Evolutionary conservation across 2,329 filamentous ascomycete genomes (phyloP).

Genomic region (Epichloe coenophiala): DNA sequence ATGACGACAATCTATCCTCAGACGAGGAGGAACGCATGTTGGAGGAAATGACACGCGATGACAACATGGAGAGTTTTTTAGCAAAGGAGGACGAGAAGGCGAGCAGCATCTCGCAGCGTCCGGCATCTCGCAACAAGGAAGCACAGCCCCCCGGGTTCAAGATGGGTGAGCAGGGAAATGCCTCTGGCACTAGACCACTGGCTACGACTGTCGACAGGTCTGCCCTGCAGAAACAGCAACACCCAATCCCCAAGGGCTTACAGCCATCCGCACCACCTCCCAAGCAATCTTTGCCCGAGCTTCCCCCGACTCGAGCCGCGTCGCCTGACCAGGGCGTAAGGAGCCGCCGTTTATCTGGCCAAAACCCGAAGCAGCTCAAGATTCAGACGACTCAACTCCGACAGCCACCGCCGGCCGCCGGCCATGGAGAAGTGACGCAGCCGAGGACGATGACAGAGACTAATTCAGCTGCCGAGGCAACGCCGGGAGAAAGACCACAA

Average conservation of each 20-base stretch:
- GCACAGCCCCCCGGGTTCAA: slow-evolving; percentile 70
- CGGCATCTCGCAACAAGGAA: slow-evolving; percentile 61
- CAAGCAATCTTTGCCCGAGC: slow-evolving; percentile 30
- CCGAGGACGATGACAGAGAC: slow-evolving; percentile 5
- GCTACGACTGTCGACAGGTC: slow-evolving; percentile 58
- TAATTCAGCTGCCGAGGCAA: slow-evolving; percentile 4
- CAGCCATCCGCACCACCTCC: slow-evolving; percentile 32
- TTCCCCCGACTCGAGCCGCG: slow-evolving; percentile 21
- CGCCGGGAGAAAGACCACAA: slow-evolving; percentile 2
- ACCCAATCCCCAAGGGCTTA: slow-evolving; percentile 8
- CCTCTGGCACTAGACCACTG: slow-evolving; percentile 35
- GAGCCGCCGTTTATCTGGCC: slow-evolving; percentile 65
- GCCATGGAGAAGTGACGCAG: slow-evolving; percentile 2
- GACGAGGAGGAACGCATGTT: slow-evolving; percentile 65
- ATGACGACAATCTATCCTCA: slow-evolving; percentile 45
- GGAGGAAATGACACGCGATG: slow-evolving; percentile 79
- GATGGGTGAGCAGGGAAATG: slow-evolving; percentile 36
- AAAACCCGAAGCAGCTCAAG: slow-evolving; percentile 70
- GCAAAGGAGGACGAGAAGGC: slow-evolving; percentile 40
- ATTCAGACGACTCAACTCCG: slow-evolving; percentile 55
- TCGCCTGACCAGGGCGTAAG: slow-evolving; percentile 44
- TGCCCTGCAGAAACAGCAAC: slow-evolving; percentile 6
- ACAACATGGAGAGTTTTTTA: slow-evolving; percentile 70
- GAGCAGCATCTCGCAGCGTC: slow-evolving; percentile 31
- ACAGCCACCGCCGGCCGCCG: slow-evolving; percentile 10